These are phyloP conservation scores for Boletellus emodensis DNA, from an alignment of 768 basidiomycete species.

Conservation along the genomic window DNA sequence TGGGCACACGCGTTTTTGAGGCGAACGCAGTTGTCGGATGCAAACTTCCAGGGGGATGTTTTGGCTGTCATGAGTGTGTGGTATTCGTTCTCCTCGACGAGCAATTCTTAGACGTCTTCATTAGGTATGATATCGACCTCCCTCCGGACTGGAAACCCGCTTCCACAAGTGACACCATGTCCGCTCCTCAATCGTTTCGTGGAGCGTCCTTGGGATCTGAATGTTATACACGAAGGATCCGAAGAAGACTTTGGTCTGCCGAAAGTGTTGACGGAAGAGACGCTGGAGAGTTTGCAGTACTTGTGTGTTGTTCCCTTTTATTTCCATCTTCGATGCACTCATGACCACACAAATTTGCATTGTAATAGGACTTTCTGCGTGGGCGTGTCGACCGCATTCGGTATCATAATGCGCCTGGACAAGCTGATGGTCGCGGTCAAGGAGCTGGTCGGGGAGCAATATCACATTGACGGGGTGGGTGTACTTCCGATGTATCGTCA, in stretches of 20 bases:
- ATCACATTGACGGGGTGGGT: constrained; percentile 74
- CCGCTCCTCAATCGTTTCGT: constrained; percentile 50
- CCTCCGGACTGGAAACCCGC: constrained; percentile 64
- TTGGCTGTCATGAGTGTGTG: constrained; percentile 73
- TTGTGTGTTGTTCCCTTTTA: constrained; percentile 47
- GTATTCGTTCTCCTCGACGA: neutral
- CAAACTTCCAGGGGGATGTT: constrained; percentile 80
- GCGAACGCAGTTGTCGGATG: constrained; percentile 70
- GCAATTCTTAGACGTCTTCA: neutral
- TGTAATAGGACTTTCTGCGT: constrained; percentile 59
- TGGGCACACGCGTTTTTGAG: constrained; percentile 78
- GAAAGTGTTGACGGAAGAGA: constrained; percentile 63
- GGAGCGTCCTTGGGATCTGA: constrained; percentile 51
- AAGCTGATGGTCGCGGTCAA: constrained; percentile 77
- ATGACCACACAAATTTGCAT: neutral
- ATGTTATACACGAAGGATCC: constrained; percentile 64
- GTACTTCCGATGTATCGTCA: constrained; percentile 17
- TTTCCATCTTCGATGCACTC: neutral
- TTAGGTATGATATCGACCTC: constrained; percentile 74
- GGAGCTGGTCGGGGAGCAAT: constrained; percentile 83
- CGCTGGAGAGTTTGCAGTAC: constrained; percentile 75
- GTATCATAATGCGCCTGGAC: constrained; percentile 71
- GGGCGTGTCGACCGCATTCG: constrained; percentile 65
- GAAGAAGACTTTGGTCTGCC: constrained; percentile 78
- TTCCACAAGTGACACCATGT: constrained; percentile 86